These are phyloP conservation scores for Ambispora gerdemannii DNA, from an alignment of 192 early-diverging fungal species.

Conservation along the genomic window DNA sequence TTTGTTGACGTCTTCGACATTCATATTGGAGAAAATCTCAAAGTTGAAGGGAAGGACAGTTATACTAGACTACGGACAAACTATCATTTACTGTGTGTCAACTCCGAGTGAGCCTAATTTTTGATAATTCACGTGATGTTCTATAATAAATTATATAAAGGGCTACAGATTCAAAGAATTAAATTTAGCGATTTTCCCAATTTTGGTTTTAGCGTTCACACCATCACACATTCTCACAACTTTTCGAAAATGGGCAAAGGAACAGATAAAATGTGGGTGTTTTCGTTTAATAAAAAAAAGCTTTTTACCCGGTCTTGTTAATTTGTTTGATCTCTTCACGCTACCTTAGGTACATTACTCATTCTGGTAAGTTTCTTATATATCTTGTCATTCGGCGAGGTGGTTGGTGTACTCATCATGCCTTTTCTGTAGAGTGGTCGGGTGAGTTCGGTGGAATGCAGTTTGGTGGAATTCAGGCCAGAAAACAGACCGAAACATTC, in stretches of 20 bases:
- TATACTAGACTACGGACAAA: neutral
- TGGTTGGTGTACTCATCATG: neutral
- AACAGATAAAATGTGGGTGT: constrained; percentile 27
- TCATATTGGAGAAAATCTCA: constrained; percentile 1
- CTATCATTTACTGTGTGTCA: no score
- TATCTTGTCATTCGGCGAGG: neutral
- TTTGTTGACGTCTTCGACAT: neutral
- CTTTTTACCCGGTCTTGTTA: no score
- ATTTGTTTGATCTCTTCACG: neutral
- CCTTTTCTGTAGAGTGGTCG: constrained; percentile 40
- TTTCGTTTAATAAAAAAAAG: no score
- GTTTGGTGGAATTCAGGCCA: constrained; percentile 64
- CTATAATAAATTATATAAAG: no score
- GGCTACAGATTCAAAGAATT: no score
- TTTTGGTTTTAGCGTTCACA: neutral
- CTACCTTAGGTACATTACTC: constrained; percentile 22
- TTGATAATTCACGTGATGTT: no score
- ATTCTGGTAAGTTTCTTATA: constrained; percentile 16
- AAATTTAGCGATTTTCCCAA: neutral
- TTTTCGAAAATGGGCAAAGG: constrained; percentile 22
- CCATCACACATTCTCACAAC: no score
- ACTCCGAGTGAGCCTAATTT: no score
- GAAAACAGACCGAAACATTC: constrained; percentile 54
- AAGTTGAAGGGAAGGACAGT: constrained; percentile 9
- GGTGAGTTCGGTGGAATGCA: constrained; percentile 54